These are phyloP conservation scores for Nigrospora osmanthi DNA, from an alignment of 2,329 filamentous ascomycete species.

Conservation along the genomic window DNA sequence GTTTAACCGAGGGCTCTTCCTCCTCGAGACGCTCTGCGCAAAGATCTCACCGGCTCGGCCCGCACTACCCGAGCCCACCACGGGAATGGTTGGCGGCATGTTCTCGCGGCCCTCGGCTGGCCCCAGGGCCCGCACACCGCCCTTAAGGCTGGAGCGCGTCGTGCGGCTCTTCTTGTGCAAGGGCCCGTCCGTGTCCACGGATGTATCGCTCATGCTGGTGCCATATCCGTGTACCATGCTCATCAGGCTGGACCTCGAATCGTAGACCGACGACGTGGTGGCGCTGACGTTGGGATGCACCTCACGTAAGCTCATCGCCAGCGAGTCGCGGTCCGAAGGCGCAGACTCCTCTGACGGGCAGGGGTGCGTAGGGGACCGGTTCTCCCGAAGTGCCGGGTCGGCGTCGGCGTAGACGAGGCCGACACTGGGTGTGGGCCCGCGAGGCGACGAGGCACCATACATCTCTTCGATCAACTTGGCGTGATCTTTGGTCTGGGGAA, in stretches of 20 bases:
- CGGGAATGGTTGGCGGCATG: conserved; percentile 25
- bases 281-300: conserved; percentile 43
- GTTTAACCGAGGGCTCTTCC: conserved; percentile 46
- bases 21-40: conserved; percentile 36
- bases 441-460: conserved; percentile 24
- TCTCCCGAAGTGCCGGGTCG: conserved; percentile 14
- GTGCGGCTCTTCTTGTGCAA: conserved; percentile 37
- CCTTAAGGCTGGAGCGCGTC: conserved; percentile 23
- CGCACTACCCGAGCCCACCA: conserved; percentile 14
- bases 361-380: conserved; percentile 15
- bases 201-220: conserved; percentile 8
- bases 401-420: conserved; percentile 32
- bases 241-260: conserved; percentile 30
- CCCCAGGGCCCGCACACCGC: conserved; percentile 15
- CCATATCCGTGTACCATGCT: conserved; percentile 23
- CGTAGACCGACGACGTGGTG: conserved; percentile 32
- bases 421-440: conserved; percentile 20
- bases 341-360: conserved; percentile 11
- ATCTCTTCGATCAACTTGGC: conserved; percentile 34
- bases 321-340: conserved; percentile 15
- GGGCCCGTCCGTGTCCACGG: conserved; percentile 28
- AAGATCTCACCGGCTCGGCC: conserved; percentile 27
- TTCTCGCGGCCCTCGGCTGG: conserved; percentile 40
- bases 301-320: conserved; percentile 43
- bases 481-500: conserved; percentile 63